Conservation (phyloP, 495 filamentous ascomycete genomes). For the Aeminium ludgeri region DNA sequence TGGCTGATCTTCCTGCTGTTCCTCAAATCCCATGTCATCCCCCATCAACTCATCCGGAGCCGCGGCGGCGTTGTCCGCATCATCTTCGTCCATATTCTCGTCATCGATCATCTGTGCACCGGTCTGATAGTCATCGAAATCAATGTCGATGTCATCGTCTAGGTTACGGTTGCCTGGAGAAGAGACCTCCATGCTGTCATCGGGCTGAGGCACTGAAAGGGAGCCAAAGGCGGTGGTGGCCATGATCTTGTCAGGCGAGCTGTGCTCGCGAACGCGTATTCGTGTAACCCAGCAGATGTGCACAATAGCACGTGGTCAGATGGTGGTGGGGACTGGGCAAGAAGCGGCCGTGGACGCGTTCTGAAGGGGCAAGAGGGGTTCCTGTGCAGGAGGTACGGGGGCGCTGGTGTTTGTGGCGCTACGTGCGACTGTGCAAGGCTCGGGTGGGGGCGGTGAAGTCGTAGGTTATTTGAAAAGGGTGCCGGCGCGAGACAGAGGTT, state of each 20-base stretch:
- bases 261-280: background rate
- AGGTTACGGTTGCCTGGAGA: constrained; percentile 28
- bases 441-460: too few relatives aligned
- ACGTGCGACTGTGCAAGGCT: too few relatives aligned
- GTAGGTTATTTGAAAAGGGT: too few relatives aligned
- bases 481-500: too few relatives aligned
- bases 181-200: constrained; percentile 39
- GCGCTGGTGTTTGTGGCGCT: too few relatives aligned
- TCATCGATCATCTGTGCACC: constrained; percentile 19
- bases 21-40: constrained; percentile 16
- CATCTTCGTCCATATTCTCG: constrained; percentile 14
- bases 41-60: constrained; percentile 33
- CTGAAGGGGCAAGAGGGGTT: too few relatives aligned
- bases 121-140: constrained; percentile 50
- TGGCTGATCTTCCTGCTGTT: constrained; percentile 10
- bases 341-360: too few relatives aligned
- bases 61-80: constrained; percentile 17
- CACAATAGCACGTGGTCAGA: too few relatives aligned
- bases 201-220: constrained; percentile 17
- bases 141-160: constrained; percentile 58
- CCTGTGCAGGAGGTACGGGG: too few relatives aligned
- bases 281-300: too few relatives aligned
- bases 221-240: constrained; percentile 10
- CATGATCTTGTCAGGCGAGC: background rate
- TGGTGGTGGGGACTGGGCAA: too few relatives aligned